Base-by-base conservation (phyloP, 805 yeast genomes). In the Saccharomycopsis sp. region DNA sequence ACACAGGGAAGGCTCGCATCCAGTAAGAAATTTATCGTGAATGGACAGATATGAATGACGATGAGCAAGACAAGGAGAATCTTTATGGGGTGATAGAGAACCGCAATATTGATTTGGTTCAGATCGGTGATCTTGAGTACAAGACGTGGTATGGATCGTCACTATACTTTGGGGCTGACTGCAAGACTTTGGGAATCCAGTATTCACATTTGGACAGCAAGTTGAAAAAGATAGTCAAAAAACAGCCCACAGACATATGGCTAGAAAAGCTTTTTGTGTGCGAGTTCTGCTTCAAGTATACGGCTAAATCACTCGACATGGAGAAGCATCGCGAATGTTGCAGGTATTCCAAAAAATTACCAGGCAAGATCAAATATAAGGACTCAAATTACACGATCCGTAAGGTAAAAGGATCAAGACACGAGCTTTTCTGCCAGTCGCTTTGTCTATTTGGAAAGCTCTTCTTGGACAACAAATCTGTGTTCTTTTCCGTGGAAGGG, bases 131-230 rank as follows among this genome's bases (percentile, higher is more conserved):
- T 20, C 78, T 75, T 63, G 79, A 79, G 59, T 82, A 91, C 61
- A 78, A 82, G 56, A 85, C 97, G 1, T 90, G 97, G 97, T 91
- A 87, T 68, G 94, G 95, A 0, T 87, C 87, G 64, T 80, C 89
- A 2, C 95, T 90, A 0, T 86, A 89, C 67, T 89, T 91, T 62
- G 75, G 75, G 52, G 71, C 70, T 14, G 78, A 75, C 58, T 78
- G 77, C 37, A 70, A 71, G 51, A 70, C 72, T 2, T 63, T 81
- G 54, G 87, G 85, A 2, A 76, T 70, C 62, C 71, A 73, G 41
- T 69, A 68, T 53, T 57, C 67, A 4, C 60, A 62, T 40, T 40
- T 54, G n/a, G 64, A 58, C 16, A 34, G 24, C 16, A 55, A 55
- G 53, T 52, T 18, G 48, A 64, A 24, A 53, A 57, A 24, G 48